Evolutionary conservation across 352 stramenopile genomes (phyloP).

Genomic region (Phytophthora crassamura): DNA sequence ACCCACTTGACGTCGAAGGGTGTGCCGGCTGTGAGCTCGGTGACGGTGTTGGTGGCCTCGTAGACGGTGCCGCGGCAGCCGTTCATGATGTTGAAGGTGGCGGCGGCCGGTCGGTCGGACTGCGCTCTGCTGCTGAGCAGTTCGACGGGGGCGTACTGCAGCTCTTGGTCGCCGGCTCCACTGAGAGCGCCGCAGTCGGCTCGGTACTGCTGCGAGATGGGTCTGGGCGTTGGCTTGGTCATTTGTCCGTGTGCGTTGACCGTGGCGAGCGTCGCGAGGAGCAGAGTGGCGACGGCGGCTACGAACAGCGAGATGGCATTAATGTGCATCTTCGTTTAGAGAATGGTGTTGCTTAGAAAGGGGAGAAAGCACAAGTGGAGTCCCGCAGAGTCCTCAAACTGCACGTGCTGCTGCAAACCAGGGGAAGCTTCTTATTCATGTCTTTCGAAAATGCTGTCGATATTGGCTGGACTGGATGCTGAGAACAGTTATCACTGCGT

Average conservation of each 20-base stretch:
- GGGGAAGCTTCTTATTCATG: too few species aligned
- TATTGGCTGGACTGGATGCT: too few species aligned
- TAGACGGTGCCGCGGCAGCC: slow-evolving; percentile 67
- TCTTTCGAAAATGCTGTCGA: too few species aligned
- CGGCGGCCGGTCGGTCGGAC: slow-evolving; percentile 41
- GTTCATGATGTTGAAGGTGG: slow-evolving; percentile 73
- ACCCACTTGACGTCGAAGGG: slow-evolving; percentile 58
- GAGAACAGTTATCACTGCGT: too few species aligned
- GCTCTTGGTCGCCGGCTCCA: slow-evolving; percentile 54
- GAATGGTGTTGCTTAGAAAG: too few species aligned
- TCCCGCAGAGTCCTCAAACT: too few species aligned
- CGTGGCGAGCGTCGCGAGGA: slow-evolving; percentile 5
- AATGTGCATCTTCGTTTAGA: too few species aligned
- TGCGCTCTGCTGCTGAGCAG: slow-evolving; percentile 58
- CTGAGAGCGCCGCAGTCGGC: slow-evolving; percentile 50
- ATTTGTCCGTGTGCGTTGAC: slow-evolving; percentile 47
- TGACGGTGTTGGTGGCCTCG: slow-evolving; percentile 53
- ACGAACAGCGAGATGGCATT: slow-evolving; percentile 11
- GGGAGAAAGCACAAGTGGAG: too few species aligned
- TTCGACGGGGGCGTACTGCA: slow-evolving; percentile 60
- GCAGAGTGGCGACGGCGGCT: slow-evolving; percentile 2
- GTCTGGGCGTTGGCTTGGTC: slow-evolving; percentile 34
- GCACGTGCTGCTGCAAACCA: too few species aligned
- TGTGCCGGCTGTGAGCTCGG: slow-evolving; percentile 41
- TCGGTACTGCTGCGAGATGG: slow-evolving; percentile 49